A percentile compares a stretch with the other conserved stretches of the same genome.
These are phyloP conservation scores for Penicillium parvum DNA, from an alignment of 495 filamentous ascomycete genomes.

Conservation along the genomic window DNA sequence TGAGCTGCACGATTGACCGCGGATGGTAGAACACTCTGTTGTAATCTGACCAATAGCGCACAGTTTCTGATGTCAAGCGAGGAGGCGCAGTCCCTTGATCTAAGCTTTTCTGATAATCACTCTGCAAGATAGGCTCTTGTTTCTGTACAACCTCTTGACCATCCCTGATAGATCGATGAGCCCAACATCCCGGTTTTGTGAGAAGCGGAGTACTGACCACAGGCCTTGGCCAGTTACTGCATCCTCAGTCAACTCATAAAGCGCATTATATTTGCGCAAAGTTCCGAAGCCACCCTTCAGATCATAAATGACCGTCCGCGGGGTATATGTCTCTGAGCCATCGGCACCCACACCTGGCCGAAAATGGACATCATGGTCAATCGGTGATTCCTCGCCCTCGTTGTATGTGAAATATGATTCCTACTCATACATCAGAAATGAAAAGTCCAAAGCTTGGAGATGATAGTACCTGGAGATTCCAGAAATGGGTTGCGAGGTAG, in stretches of 20 bases:
- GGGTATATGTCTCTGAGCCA: conserved; percentile 86
- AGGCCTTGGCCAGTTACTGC: conserved; percentile 45
- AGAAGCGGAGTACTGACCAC: conserved; percentile 46
- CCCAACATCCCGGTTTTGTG: neutral
- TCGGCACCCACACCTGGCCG: conserved; percentile 73
- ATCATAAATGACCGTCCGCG: conserved; percentile 90
- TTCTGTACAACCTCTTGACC: conserved; percentile 63
- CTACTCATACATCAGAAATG: conserved; percentile 32
- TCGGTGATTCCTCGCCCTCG: conserved; percentile 57
- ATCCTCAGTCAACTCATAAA: conserved; percentile 69
- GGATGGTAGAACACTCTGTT: conserved; percentile 90
- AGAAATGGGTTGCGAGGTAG: conserved; percentile 95
- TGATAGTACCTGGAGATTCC: conserved; percentile 77
- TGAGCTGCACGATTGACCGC: conserved; percentile 79
- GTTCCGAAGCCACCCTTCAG: conserved; percentile 89
- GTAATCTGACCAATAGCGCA: conserved; percentile 96
- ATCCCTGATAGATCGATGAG: conserved; percentile 50
- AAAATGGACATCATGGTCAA: conserved; percentile 94
- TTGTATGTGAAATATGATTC: conserved; percentile 97
- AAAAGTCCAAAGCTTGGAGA: neutral
- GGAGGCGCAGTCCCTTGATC: conserved; percentile 60
- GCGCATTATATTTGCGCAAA: conserved; percentile 77
- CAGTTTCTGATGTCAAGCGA: conserved; percentile 59
- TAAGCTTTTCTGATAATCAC: conserved; percentile 72
- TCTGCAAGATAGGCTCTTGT: conserved; percentile 60